Base-by-base conservation (phyloP, 192 early-diverging fungal genomes). In the Coemansia sp. region DNA sequence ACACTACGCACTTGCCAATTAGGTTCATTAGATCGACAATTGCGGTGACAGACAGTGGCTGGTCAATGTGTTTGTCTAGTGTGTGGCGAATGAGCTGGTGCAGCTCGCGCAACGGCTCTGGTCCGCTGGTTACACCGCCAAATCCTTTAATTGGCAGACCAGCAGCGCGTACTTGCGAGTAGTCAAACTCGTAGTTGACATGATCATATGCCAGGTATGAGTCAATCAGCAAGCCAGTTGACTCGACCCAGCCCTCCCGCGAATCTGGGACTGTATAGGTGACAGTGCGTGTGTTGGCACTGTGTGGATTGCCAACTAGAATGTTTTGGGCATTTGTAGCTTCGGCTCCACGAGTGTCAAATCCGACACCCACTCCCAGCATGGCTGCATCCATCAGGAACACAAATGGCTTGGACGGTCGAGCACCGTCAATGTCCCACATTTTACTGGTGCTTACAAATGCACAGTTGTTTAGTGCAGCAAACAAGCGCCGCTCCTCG, bases 1-100 rank as follows among this genome's bases (percentile, higher is more conserved):
- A 71, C 8, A 84, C 76, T 3, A 84, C 80, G 23, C 83, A 84
- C 55, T 79, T 79, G 49, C 83, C 83, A 23, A 84, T 75, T 37
- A 79, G 54, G 52, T 84, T 84, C 79, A 84, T 82, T 14, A 84
- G 27, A 47, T 84, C 83, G n/a, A 84, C 83, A 15, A 84, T 67
- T 2, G 59, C 15, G 0, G 75, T 82, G 14, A 70, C 61, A 8
- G 64, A 64, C 21, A 53, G 21, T 3, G 51, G 22, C 51, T 53
- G 51, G 21, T 21, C 51, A 25, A 53, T 14, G 11, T 58, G 29
- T 7, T 35, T 37, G 22, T 45, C 60, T 7, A 83, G 67, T 0
- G 61, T 57, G 8, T 39, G n/a, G 37, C 75, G 69, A 11, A 83
- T 73, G 2, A 27, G 19, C 0, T 49, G 57, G 54, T 83, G 82